Evolutionary conservation across 2,329 filamentous ascomycete genomes (phyloP).

Genomic region (Neonectria magnoliae): DNA sequence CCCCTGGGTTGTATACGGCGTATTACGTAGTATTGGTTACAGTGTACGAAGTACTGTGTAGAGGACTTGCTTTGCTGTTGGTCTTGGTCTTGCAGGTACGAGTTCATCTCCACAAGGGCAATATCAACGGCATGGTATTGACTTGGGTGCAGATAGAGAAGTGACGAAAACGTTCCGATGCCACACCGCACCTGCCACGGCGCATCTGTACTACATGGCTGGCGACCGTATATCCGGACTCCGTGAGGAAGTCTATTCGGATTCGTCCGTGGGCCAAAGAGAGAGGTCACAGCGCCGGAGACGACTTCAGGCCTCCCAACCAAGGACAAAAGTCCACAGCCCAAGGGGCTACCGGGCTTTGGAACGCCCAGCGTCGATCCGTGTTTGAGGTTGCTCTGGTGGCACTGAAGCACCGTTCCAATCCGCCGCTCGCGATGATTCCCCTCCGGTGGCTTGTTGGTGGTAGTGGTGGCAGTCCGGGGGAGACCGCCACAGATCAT

Average conservation of each 20-base stretch:
- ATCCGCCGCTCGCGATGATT: neutral
- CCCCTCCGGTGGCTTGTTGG: constrained; percentile 28
- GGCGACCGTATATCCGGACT: too few species aligned
- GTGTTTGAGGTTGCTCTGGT: constrained; percentile 6
- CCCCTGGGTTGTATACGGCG: neutral
- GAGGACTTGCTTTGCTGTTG: neutral
- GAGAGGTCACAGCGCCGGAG: neutral
- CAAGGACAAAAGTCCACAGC: neutral
- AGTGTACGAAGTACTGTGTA: neutral
- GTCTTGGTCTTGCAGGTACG: neutral
- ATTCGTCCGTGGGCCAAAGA: neutral
- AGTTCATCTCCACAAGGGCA: neutral
- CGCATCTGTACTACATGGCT: neutral
- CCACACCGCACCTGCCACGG: neutral
- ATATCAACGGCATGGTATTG: neutral
- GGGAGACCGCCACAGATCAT: constrained; percentile 24
- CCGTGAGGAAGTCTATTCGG: too few species aligned
- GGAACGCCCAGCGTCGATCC: constrained; percentile 1
- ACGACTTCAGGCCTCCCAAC: neutral
- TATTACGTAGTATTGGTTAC: neutral
- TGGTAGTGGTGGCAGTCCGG: constrained; percentile 9
- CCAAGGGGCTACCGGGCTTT: neutral
- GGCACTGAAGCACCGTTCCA: neutral
- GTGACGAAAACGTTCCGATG: neutral
- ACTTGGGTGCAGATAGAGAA: neutral